Conservation (phyloP, 495 filamentous ascomycete species). For the Neurospora hispaniola region DNA sequence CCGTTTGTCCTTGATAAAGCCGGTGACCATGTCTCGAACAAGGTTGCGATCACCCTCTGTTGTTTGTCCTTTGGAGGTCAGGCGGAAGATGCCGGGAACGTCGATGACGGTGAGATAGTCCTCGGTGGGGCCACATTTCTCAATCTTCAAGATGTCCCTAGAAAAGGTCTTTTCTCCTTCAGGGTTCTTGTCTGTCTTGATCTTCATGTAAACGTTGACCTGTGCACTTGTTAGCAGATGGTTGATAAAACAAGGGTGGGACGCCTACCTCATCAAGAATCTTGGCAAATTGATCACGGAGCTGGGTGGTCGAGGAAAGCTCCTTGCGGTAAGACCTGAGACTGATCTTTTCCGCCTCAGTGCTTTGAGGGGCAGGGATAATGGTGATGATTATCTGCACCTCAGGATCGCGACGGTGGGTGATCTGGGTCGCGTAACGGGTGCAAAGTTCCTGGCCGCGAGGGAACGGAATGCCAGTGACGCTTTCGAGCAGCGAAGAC, state of each 20-base stretch:
- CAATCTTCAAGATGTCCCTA: constrained; percentile 43
- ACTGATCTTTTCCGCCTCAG: constrained; percentile 6
- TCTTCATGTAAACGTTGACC: constrained; percentile 29
- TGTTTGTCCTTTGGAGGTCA: constrained; percentile 34
- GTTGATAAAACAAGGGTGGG: not conserved
- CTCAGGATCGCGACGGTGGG: constrained; percentile 22
- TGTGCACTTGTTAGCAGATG: constrained; percentile 7
- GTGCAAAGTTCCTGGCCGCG: constrained; percentile 38
- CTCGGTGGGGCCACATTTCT: constrained; percentile 43
- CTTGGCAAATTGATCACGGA: constrained; percentile 10
- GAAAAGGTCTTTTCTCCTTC: constrained; percentile 28
- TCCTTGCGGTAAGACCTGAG: constrained; percentile 9
- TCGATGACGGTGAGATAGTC: constrained; percentile 53
- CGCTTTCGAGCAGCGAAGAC: constrained; percentile 35
- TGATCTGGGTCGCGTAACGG: constrained; percentile 46
- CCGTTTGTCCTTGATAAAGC: constrained; percentile 36
- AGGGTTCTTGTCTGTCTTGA: constrained; percentile 15
- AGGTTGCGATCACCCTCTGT: constrained; percentile 37
- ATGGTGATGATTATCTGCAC: constrained; percentile 27
- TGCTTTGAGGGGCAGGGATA: constrained; percentile 27
- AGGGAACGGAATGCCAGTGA: constrained; percentile 40
- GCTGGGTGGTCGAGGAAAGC: constrained; percentile 4
- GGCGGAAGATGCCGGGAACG: constrained; percentile 55
- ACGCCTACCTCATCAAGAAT: constrained; percentile 18
- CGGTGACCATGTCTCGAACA: constrained; percentile 42